Percentiles rank a stretch among this genome's conserved stretches.
These are phyloP conservation scores for Phytophthora melonis DNA, from an alignment of 352 stramenopile genomes.

Conservation along the genomic window DNA sequence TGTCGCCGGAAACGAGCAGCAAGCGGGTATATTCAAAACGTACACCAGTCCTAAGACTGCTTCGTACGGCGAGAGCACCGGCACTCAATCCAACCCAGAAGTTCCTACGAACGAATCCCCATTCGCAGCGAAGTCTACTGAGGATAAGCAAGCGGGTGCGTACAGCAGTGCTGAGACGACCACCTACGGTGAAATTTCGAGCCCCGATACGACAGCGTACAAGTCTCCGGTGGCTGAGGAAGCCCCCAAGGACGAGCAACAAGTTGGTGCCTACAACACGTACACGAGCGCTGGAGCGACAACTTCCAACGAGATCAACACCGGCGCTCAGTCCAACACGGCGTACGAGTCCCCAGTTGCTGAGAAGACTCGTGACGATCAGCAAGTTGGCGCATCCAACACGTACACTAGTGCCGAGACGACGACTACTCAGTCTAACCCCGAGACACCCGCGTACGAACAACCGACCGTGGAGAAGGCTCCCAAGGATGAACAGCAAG, in stretches of 20 bases:
- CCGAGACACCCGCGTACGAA: neutral
- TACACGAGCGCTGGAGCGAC: slow-evolving; percentile 1
- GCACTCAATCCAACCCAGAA: neutral
- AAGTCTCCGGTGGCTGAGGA: neutral
- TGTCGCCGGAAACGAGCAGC: neutral
- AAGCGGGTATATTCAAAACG: neutral
- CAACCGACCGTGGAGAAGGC: neutral
- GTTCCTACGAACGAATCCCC: neutral
- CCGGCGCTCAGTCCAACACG: neutral
- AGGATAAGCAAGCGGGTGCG: neutral
- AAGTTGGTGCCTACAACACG: slow-evolving; percentile 3
- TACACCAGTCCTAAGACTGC: slow-evolving; percentile 5
- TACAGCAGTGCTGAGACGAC: slow-evolving; percentile 1
- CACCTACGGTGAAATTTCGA: neutral
- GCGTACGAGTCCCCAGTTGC: neutral
- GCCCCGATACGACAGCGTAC: neutral
- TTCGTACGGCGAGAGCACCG: neutral
- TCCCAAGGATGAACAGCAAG: neutral
- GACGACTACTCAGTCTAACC: neutral
- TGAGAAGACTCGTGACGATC: neutral
- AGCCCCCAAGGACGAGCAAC: neutral
- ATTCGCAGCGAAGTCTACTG: neutral
- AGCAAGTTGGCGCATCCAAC: neutral
- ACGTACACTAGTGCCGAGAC: neutral
- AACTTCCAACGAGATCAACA: neutral